A percentile compares a stretch with the other conserved stretches of the same genome.
Evolutionary conservation across 495 filamentous ascomycete genomes (phyloP).

Genomic region (Daldinia decipiens): DNA sequence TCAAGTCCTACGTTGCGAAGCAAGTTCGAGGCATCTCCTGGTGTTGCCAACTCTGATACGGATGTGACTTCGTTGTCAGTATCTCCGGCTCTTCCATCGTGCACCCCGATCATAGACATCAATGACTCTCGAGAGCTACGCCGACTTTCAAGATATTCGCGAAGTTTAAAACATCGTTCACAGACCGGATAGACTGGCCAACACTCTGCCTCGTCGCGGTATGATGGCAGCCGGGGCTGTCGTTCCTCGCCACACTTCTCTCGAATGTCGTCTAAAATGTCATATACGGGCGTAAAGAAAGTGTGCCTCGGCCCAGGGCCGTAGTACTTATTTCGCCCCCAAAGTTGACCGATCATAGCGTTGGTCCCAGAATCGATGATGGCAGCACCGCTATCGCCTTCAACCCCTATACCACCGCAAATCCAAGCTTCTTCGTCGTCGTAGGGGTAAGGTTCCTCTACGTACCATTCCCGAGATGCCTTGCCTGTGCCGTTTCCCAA

Average conservation of each 20-base stretch:
- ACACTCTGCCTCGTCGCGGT: constrained; percentile 44
- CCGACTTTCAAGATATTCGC: constrained; percentile 45
- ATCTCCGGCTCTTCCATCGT: constrained; percentile 37
- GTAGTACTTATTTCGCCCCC: constrained; percentile 49
- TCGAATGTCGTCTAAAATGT: constrained; percentile 49
- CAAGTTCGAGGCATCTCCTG: constrained; percentile 42
- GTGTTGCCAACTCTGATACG: constrained; percentile 47
- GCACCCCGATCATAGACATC: constrained; percentile 46
- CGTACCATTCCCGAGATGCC: constrained; percentile 49
- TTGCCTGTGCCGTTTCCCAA: constrained; percentile 45
- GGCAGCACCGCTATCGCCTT: constrained; percentile 50
- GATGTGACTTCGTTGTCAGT: constrained; percentile 48
- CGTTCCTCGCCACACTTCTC: constrained; percentile 42
- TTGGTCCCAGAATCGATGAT: constrained; percentile 48
- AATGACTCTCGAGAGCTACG: constrained; percentile 46
- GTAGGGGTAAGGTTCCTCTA: constrained; percentile 45
- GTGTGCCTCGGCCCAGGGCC: constrained; percentile 45
- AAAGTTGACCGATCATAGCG: constrained; percentile 49
- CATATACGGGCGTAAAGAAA: constrained; percentile 50
- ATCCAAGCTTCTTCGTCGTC: constrained; percentile 51
- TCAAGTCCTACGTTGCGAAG: constrained; percentile 40
- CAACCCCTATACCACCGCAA: constrained; percentile 50
- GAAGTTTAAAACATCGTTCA: constrained; percentile 44
- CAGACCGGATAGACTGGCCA: constrained; percentile 47
- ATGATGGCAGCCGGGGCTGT: constrained; percentile 44